Percentiles rank a stretch among this genome's conserved stretches.
phyloP scores from a whole-genome alignment of 805 yeast genomes.

The Candida vaughaniae region DNA sequence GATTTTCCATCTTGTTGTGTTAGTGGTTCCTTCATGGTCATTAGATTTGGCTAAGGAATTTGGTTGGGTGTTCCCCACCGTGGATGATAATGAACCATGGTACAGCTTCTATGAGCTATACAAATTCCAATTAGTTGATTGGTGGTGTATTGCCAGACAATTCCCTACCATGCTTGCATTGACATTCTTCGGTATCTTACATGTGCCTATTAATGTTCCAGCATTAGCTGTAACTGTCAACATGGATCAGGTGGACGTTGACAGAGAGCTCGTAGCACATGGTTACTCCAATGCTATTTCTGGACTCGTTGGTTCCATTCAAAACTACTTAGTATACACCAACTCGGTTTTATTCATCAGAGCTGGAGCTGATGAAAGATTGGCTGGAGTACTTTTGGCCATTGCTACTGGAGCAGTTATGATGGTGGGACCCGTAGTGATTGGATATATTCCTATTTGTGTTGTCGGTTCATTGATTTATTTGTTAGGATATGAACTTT shows the following conservation, averaged over 20 bases:
- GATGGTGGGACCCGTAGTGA: slow-evolving; percentile 88
- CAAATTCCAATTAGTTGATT: slow-evolving; percentile 68
- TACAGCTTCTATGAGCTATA: slow-evolving; percentile 76
- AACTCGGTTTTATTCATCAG: slow-evolving; percentile 88
- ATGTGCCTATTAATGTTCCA: slow-evolving; percentile 97
- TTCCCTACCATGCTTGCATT: slow-evolving; percentile 93
- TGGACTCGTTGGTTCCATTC: slow-evolving; percentile 84
- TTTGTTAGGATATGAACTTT: slow-evolving; percentile 83
- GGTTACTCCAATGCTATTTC: slow-evolving; percentile 87
- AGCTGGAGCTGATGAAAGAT: slow-evolving; percentile 89
- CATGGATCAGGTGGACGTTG: slow-evolving; percentile 85
- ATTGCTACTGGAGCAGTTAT: slow-evolving; percentile 75
- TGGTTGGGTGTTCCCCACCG: slow-evolving; percentile 85
- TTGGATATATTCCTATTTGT: slow-evolving; percentile 91
- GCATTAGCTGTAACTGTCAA: slow-evolving; percentile 90
- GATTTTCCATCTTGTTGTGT: slow-evolving; percentile 66
- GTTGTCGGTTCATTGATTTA: slow-evolving; percentile 94
- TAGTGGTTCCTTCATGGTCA: slow-evolving; percentile 63
- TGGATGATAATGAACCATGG: slow-evolving; percentile 78
- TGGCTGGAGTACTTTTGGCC: slow-evolving; percentile 90
- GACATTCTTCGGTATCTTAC: slow-evolving; percentile 92
- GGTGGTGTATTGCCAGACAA: slow-evolving; percentile 65
- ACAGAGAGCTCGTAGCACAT: slow-evolving; percentile 91
- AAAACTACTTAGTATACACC: slow-evolving; percentile 92
- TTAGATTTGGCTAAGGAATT: slow-evolving; percentile 58